Evolutionary conservation across 306 rosid species (phyloP), one percentile per base, ranked within the genome.

Genomic region (Prunus kanzakura): DNA sequence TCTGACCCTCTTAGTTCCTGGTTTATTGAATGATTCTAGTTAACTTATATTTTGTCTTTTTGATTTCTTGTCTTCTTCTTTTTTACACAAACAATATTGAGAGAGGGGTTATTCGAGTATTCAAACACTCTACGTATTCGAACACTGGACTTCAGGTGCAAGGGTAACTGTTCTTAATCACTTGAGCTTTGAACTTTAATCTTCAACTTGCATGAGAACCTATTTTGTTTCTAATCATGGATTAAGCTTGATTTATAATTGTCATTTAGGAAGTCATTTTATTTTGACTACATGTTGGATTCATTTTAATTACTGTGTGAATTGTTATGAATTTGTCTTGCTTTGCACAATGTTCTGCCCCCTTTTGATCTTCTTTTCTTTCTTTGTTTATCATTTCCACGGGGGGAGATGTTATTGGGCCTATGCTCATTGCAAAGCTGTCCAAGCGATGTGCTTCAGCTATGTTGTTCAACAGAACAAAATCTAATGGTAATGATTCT

Each of bases 351-450:
- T 41, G 62, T 60, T 66, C 61, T 46, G 57, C 46, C 73, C 79
- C 80, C 74, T 46, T 80, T 84, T 80, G 76, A 80, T 83, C 72
- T 55, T 81, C 73, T 80, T 76, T 68, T 65, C 67, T 76, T 61
- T 69, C 61, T 70, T 69, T 74, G 71, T 81, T 80, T 79, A 64
- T 80, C 73, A 32, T 76, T 49, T 54, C 55, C 52, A 18, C 81
- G 76, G 80, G 68, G 68, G 60, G 76, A 79, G 86, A 79, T 77
- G 85, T 71, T 82, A 76, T 69, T 35, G 41, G 41, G 41, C 79
- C 74, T 79, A 83, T 74, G 72, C 69, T 73, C 62, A 55, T 73
- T 64, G 72, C 74, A 35, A 73, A 57, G 75, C 79, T 67, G 46
- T 78, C 52, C 72, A 43, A 75, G 77, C 56, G 80, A 75, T 51